Evolutionary conservation across 768 basidiomycete genomes (phyloP).

Genomic region (Floccularia luteovirens): DNA sequence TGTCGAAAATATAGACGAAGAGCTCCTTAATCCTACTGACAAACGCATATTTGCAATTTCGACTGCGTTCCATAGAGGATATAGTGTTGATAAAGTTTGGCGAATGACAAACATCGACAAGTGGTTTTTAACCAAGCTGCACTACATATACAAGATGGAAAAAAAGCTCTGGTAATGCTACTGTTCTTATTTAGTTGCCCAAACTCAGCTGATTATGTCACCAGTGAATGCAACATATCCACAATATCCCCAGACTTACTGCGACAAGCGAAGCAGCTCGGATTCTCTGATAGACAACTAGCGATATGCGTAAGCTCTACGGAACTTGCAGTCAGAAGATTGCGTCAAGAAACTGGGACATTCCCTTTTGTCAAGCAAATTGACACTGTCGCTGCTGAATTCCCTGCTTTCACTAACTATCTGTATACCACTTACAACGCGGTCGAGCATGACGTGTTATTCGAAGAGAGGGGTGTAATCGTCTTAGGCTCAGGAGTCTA

Average conservation of each 20-base stretch:
- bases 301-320: slow-evolving; percentile 80
- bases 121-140: slow-evolving; percentile 92
- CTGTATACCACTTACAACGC: slow-evolving; percentile 98
- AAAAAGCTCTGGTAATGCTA: slow-evolving; percentile 58
- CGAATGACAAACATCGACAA: slow-evolving; percentile 98
- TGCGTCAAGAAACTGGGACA: slow-evolving; percentile 80
- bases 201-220: neutral
- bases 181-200: neutral
- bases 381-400: slow-evolving; percentile 98
- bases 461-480: slow-evolving; percentile 91
- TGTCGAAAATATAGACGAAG: slow-evolving; percentile 88
- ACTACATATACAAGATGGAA: slow-evolving; percentile 81
- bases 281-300: slow-evolving; percentile 92
- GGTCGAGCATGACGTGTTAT: slow-evolving; percentile 85
- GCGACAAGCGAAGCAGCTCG: slow-evolving; percentile 84
- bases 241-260: slow-evolving; percentile 57
- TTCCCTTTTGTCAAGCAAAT: slow-evolving; percentile 96
- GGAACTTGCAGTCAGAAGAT: slow-evolving; percentile 85
- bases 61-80: slow-evolving; percentile 86
- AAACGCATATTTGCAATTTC: slow-evolving; percentile 97
- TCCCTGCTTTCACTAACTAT: slow-evolving; percentile 98
- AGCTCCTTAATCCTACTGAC: slow-evolving; percentile 91
- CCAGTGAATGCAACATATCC: slow-evolving; percentile 56
- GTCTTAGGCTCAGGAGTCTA: slow-evolving; percentile 98
- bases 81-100: slow-evolving; percentile 94